These are phyloP conservation scores for Edaphochlamys debaryana DNA, from an alignment of 139 green algal genomes.

Conservation along the genomic window DNA sequence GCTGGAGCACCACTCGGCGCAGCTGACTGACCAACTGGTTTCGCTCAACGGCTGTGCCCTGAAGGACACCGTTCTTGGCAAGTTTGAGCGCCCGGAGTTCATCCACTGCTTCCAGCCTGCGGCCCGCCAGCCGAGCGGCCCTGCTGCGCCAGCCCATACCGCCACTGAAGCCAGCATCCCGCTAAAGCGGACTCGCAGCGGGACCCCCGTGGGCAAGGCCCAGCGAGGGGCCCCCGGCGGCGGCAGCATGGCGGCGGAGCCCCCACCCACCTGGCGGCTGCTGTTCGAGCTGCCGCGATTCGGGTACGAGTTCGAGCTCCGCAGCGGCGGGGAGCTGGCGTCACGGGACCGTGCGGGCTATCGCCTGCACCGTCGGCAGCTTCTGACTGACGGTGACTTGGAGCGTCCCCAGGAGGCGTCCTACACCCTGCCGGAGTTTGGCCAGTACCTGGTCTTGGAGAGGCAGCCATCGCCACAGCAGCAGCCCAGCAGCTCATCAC, in stretches of 20 bases:
- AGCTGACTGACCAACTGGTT: constrained; percentile 45
- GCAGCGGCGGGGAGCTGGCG: neutral
- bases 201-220: too few species aligned
- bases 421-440: constrained; percentile 62
- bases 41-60: neutral
- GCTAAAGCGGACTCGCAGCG: too few species aligned
- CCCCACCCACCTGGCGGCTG: too few species aligned
- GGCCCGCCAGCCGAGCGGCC: too few species aligned
- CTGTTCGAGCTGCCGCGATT: too few species aligned
- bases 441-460: constrained; percentile 64
- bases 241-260: too few species aligned
- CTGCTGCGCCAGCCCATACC: too few species aligned
- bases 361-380: constrained; percentile 11
- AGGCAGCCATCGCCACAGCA: neutral
- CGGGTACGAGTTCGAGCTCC: neutral
- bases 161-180: too few species aligned
- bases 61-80: constrained; percentile 37
- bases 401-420: neutral
- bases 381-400: neutral
- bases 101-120: constrained; percentile 61
- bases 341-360: constrained; percentile 45
- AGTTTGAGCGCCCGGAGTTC: constrained; percentile 52
- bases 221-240: too few species aligned
- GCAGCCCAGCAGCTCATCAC: neutral
- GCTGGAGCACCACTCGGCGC: too few species aligned